Evolutionary conservation across 2,329 filamentous ascomycete species (phyloP), one percentile per base, ranked within the genome.

Genomic region (Talaromyces pinophilus): DNA sequence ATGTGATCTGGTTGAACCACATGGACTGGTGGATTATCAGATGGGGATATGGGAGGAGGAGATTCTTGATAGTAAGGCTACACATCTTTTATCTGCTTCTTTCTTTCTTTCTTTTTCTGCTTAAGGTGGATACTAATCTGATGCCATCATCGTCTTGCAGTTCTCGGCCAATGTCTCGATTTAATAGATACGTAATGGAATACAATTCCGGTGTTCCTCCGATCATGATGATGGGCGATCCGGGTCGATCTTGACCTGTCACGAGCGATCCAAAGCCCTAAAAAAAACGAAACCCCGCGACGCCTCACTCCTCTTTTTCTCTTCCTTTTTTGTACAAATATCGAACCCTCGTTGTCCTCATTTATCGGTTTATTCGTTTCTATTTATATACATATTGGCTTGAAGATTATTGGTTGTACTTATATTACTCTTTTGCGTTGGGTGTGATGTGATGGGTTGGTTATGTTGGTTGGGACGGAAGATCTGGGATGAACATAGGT

Each of bases 31-130:
- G 11, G 95, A 99, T 80, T 99, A 98, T 77, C 91, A 98, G 74
- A 96, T 97, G 81, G 95, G 95, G 8, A 92, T 98, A 30, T 96
- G 92, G 87, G 95, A 98, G 79, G 93, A 98, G 75, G 88, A 92
- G 74, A 97, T 98, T 72, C 87, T 95, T 71, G 86, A 87, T 67
- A 85, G 93, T 97, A 83, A 80, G 91, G 19, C 42, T 11, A 38
- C 25, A 30, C 22, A 35, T 28, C n/a, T 25, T n/a, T 44, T 28
- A 10, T 7, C 6, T 28, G 46, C 22, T 44, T 17, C 11, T 42
- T 30, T 28, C 3, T n/a, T 22, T 57, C 15, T 25, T 25, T 25
- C 25, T 25, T 25, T 25, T 25, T 25, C 3, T 57, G n/a, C 25
- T 22, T 8, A 5, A 8, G 7, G 17, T 38, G 22, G 38, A 46